A percentile compares a stretch with the other conserved stretches of the same genome.
Conservation (phyloP, 208 protist genomes). For the Trypanosoma rangeli region DNA sequence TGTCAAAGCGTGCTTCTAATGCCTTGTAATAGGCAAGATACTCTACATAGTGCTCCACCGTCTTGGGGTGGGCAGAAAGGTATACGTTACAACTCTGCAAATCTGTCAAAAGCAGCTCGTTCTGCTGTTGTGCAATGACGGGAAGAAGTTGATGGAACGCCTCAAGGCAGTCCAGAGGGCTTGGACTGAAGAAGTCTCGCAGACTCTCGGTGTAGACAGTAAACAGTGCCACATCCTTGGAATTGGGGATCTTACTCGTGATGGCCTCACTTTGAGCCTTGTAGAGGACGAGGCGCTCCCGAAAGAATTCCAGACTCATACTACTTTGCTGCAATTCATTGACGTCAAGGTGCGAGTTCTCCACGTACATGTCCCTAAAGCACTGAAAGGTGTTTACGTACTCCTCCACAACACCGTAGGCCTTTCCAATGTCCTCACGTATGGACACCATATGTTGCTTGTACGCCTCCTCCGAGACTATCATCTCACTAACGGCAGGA, state of each 20-base stretch:
- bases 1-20: constrained; percentile 78
- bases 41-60: constrained; percentile 93
- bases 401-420: constrained; percentile 79
- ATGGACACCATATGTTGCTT: constrained; percentile 75
- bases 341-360: constrained; percentile 75
- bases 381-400: constrained; percentile 82
- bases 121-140: constrained; percentile 84
- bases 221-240: constrained; percentile 87
- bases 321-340: constrained; percentile 52
- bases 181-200: constrained; percentile 91
- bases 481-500: constrained; percentile 89
- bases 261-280: constrained; percentile 89
- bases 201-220: constrained; percentile 79
- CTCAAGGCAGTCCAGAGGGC: constrained; percentile 83
- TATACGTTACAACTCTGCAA: constrained; percentile 84
- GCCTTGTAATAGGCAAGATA: constrained; percentile 86
- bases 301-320: constrained; percentile 86
- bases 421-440: constrained; percentile 52
- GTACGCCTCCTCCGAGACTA: constrained; percentile 88
- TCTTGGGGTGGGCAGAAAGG: constrained; percentile 79
- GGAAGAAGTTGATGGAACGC: constrained; percentile 91
- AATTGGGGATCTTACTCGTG: constrained; percentile 81
- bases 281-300: constrained; percentile 80
- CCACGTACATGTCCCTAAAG: constrained; percentile 89
- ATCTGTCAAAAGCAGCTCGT: constrained; percentile 85